These are phyloP conservation scores for Suillus americanus DNA, from an alignment of 768 basidiomycete species.

Conservation along the genomic window DNA sequence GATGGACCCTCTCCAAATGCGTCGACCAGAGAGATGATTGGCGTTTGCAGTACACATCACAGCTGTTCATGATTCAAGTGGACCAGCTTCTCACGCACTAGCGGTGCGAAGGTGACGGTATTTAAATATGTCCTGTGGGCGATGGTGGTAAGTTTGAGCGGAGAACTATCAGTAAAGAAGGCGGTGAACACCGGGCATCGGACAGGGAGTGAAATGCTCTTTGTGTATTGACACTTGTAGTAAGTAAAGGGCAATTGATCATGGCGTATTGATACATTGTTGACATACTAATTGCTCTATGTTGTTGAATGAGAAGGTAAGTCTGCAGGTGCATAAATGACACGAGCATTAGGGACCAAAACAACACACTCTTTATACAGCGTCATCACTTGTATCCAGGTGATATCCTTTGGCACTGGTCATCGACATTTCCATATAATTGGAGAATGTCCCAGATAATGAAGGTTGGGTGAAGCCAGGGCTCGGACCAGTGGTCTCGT, in stretches of 20 bases:
- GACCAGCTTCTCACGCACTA: not conserved
- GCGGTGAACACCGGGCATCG: not conserved
- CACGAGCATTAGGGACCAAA: not conserved
- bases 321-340: not conserved
- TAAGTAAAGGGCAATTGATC: not conserved
- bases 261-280: not conserved
- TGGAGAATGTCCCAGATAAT: not conserved
- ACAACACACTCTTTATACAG: not conserved
- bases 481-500: not conserved
- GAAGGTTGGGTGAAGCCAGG: not conserved
- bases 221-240: not conserved
- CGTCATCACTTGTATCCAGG: not conserved
- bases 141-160: not conserved
- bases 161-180: not conserved
- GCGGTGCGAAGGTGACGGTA: not conserved
- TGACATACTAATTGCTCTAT: not conserved
- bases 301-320: not conserved
- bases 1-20: constrained; percentile 11
- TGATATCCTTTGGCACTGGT: not conserved
- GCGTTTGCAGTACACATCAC: not conserved
- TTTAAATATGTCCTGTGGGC: not conserved
- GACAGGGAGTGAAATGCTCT: not conserved
- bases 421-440: not conserved
- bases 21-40: constrained; percentile 6
- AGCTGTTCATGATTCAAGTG: not conserved